Evolutionary conservation across 1,284 basidiomycete genomes (phyloP), one percentile per base, ranked within the genome.

Genomic region (Trametes sp.): DNA sequence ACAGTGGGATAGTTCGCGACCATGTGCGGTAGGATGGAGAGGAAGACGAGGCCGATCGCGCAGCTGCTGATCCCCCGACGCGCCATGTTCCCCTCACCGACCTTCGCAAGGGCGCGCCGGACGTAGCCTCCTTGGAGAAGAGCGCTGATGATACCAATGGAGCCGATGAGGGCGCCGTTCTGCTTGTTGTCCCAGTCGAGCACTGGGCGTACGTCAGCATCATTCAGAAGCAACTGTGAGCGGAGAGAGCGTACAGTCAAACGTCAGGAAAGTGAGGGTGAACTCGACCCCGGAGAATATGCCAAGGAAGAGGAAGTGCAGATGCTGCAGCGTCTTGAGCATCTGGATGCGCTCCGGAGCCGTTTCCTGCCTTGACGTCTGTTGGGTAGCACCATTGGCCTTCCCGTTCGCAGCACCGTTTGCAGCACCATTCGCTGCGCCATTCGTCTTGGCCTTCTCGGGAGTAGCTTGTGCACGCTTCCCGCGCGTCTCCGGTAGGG

Each of bases 201-300:
- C 55, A 97, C 90, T 88, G 74, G 50, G 31, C 13, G n/a, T 16
- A 1, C 6, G 45, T 72, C 16, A 71, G 63, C 26, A 14, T 46
- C 6, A 14, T 5, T 28, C 2, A 31, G 10, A n/a, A 1, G 16
- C 9, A 35, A 13, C 13, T 19, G 6, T 19, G 14, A 19, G 26
- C 36, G n/a, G n/a, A n/a, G 46, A 31, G n/a, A 21, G 83, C 90
- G 75, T 74, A 94, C 92, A 76, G 73, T 94, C 92, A 69, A 93
- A 94, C 2, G 93, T 96, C 52, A 96, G 79, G 81, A 97, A 97
- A 0, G 93, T 95, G 29, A 97, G 80, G 0, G 95, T 96, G 76
- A 96, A 96, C 72, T 97, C 95, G 54, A 95, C 88, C 53, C 95
- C 95, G 7, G 95, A 95, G 76, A 98, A 98, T 57, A 96, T 76